phyloP scores from a whole-genome alignment of 805 yeast species.

The Ogataea saltuana region DNA sequence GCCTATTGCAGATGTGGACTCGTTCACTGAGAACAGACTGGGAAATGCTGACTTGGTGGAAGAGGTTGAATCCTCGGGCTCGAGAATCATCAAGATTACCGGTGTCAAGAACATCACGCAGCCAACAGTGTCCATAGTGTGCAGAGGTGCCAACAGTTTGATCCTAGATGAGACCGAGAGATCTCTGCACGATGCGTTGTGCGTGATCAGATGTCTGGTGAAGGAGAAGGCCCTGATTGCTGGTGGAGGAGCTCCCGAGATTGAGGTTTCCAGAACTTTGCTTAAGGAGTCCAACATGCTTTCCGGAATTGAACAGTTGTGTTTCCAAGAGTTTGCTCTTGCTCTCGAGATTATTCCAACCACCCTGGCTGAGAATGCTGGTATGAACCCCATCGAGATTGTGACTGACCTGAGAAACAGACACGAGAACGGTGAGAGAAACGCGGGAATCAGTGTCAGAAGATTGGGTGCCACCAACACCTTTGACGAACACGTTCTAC shows the following conservation, averaged over 20 bases:
- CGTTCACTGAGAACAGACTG: conserved; percentile 88
- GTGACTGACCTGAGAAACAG: conserved; percentile 89
- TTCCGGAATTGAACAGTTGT: conserved; percentile 85
- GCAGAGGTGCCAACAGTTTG: conserved; percentile 92
- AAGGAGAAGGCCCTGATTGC: conserved; percentile 89
- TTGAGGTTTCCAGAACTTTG: conserved; percentile 78
- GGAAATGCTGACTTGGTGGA: conserved; percentile 92
- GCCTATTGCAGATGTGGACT: conserved; percentile 94
- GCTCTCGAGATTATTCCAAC: conserved; percentile 93
- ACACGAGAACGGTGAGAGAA: conserved; percentile 86
- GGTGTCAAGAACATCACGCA: conserved; percentile 63
- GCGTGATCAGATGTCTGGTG: conserved; percentile 87
- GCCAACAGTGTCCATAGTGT: conserved; percentile 83
- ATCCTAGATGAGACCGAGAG: conserved; percentile 96
- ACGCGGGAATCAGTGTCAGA: conserved; percentile 95
- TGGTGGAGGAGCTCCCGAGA: conserved; percentile 99
- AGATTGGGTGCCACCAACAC: conserved; percentile 92
- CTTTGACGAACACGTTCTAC: conserved; percentile 89
- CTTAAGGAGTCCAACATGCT: conserved; percentile 68
- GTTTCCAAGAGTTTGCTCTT: conserved; percentile 88
- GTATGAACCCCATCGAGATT: conserved; percentile 85
- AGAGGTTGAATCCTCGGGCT: conserved; percentile 86
- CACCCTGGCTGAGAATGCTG: conserved; percentile 93
- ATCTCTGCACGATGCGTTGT: conserved; percentile 94
- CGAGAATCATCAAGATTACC: conserved; percentile 84